Base-by-base conservation (phyloP, 1,284 basidiomycete genomes). In the Heterobasidion irregulare region DNA sequence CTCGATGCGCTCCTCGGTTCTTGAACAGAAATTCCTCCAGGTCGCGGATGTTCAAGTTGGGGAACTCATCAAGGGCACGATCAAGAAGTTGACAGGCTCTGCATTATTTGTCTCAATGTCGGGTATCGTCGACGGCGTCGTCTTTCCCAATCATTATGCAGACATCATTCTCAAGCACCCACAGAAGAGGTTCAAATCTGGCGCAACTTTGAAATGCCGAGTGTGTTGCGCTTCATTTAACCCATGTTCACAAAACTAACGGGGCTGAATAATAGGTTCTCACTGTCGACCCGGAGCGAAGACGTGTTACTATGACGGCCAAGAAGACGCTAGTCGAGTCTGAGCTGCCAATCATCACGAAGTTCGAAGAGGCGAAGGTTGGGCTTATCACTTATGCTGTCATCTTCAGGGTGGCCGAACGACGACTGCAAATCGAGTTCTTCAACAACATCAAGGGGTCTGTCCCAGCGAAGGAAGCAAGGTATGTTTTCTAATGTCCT, bases 71-170 rank as follows among this genome's bases (percentile, higher is more conserved):
- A 93, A 88, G 72, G 94, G 89, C 3, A 92, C 85, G 0, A 80
- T 98, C 58, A 92, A 90, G 70, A 85, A 81, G 58, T 76, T 98
- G 45, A 86, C 85, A 1, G 86, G 91, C 56, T 79, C 82, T 50
- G 88, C 82, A 0, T 72, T 98, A 41, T 94, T 97, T 63, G 82
- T 98, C 41, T 85, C 89, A 32, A 77, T 98, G 52, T 84, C 88
- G 13, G 92, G 90, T 8, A 90, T 80, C 58, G 84, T 96, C 36
- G 93, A 98, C 64, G 97, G 92, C 43, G 87, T 98, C 34, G 82
- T 98, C 34, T 98, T 93, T 86, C 94, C 96, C 0, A 79, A 85
- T 61, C 97, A 99, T 70, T 99, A 93, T 69, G 92, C 97, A 35
- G 95, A 98, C 67, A 94, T 99, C 64, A 72, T 75, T 38, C 78